These are phyloP conservation scores for Erodium trifolium DNA, from an alignment of 441 rosid species.

Conservation along the genomic window DNA sequence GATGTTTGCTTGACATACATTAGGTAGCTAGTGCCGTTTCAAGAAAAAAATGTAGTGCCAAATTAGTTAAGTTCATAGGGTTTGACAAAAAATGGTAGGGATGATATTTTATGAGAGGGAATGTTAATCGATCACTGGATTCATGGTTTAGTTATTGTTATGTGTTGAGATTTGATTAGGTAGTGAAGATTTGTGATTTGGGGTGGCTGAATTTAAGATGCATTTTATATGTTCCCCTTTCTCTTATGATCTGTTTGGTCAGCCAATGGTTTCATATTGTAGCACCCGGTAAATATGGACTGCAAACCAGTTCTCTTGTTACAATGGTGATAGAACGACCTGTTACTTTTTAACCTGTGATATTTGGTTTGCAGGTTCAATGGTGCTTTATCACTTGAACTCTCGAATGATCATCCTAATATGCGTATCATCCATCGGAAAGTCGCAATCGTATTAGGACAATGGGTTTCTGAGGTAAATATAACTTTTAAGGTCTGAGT, in stretches of 20 bases:
- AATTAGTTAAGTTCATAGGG: neutral
- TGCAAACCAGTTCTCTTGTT: neutral
- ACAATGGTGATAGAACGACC: neutral
- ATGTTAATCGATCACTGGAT: neutral
- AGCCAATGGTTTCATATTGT: neutral
- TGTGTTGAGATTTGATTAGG: neutral
- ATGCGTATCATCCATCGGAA: conserved; percentile 90
- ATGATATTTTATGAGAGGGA: neutral
- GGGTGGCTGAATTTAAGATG: conserved; percentile 2
- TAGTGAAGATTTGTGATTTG: neutral
- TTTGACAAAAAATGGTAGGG: neutral
- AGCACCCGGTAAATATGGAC: neutral
- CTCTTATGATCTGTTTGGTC: conserved; percentile 11
- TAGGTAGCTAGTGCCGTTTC: neutral
- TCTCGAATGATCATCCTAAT: conserved; percentile 85
- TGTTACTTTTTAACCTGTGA: conserved; percentile 8
- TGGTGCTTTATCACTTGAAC: conserved; percentile 85
- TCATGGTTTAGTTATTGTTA: neutral
- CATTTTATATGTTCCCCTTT: neutral
- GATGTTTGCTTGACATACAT: neutral
- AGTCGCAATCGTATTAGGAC: conserved; percentile 93
- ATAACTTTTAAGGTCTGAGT: neutral
- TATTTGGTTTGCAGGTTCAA: conserved; percentile 59
- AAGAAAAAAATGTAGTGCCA: neutral
- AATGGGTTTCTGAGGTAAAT: conserved; percentile 98